A percentile compares a stretch with the other conserved stretches of the same genome.
These are phyloP conservation scores for Ceratocystis variospora DNA, from an alignment of 2,329 filamentous ascomycete genomes.

Conservation along the genomic window DNA sequence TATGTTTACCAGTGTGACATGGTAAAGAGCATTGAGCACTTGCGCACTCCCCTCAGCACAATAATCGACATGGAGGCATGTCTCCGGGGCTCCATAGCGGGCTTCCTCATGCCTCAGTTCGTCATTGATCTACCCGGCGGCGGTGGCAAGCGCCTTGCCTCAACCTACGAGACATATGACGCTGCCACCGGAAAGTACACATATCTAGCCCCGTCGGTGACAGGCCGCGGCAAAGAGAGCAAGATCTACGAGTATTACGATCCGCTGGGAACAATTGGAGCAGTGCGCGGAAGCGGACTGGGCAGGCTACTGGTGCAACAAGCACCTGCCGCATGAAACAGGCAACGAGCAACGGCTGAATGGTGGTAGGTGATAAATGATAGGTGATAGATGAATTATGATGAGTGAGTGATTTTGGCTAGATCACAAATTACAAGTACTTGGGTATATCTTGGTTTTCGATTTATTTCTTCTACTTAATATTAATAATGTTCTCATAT, in stretches of 20 bases:
- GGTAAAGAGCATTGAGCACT: slow-evolving; percentile 45
- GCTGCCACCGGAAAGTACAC: slow-evolving; percentile 38
- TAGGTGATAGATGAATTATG: background rate
- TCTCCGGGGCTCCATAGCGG: slow-evolving; percentile 46
- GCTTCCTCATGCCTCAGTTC: slow-evolving; percentile 49
- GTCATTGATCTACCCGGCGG: slow-evolving; percentile 50
- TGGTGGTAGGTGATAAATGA: background rate
- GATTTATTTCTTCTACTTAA: background rate
- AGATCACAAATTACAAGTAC: background rate
- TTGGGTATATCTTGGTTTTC: slow-evolving; percentile 3
- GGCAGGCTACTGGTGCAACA: no score
- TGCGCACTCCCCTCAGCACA: slow-evolving; percentile 46
- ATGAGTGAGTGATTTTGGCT: background rate
- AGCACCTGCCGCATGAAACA: no score
- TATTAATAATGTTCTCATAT: background rate
- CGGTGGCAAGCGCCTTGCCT: slow-evolving; percentile 47
- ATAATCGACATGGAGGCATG: slow-evolving; percentile 44
- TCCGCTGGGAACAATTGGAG: slow-evolving; percentile 27
- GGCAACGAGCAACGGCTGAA: background rate
- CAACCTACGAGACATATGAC: slow-evolving; percentile 41
- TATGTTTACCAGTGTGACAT: slow-evolving; percentile 55
- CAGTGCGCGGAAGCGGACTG: no score
- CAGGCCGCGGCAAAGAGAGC: slow-evolving; percentile 31
- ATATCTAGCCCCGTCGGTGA: slow-evolving; percentile 43
- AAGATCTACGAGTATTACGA: slow-evolving; percentile 45